Evolutionary conservation across 306 rosid species (phyloP).

Genomic region (Luffa acutangula): DNA sequence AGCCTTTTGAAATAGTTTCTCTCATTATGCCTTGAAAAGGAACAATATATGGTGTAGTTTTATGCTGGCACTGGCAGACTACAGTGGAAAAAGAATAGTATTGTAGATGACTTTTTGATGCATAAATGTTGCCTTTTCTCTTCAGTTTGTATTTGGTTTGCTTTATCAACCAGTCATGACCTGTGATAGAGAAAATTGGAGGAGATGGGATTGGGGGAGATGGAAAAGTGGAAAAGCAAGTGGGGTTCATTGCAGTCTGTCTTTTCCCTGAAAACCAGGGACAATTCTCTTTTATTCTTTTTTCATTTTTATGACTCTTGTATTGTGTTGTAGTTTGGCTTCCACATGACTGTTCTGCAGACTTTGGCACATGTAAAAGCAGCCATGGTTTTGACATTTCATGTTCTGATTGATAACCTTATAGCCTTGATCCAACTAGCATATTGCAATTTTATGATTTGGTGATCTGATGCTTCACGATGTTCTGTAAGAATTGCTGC

Average conservation of each 20-base stretch:
- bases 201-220: constrained; percentile 22
- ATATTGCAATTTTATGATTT: constrained; percentile 12
- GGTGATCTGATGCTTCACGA: constrained; percentile 14
- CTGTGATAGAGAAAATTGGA: constrained; percentile 17
- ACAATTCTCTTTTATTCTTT: constrained; percentile 16
- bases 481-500: constrained; percentile 18
- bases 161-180: constrained; percentile 24
- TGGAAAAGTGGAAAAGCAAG: constrained; percentile 35
- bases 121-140: constrained; percentile 27
- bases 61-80: not conserved
- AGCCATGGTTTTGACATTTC: constrained; percentile 27
- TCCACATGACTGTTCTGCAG: constrained; percentile 32
- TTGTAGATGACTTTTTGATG: not conserved
- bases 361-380: constrained; percentile 29
- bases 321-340: constrained; percentile 16
- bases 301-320: constrained; percentile 15
- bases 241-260: constrained; percentile 42
- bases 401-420: not conserved
- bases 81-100: not conserved
- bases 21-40: constrained; percentile 7
- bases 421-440: constrained; percentile 25
- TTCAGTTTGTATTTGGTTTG: constrained; percentile 31
- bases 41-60: constrained; percentile 19
- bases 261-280: constrained; percentile 71
- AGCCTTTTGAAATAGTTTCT: constrained; percentile 8